A percentile compares a stretch with the other conserved stretches of the same genome.
These are phyloP conservation scores for Asterochloris sp. DNA, from an alignment of 139 green algal genomes.

Conservation along the genomic window DNA sequence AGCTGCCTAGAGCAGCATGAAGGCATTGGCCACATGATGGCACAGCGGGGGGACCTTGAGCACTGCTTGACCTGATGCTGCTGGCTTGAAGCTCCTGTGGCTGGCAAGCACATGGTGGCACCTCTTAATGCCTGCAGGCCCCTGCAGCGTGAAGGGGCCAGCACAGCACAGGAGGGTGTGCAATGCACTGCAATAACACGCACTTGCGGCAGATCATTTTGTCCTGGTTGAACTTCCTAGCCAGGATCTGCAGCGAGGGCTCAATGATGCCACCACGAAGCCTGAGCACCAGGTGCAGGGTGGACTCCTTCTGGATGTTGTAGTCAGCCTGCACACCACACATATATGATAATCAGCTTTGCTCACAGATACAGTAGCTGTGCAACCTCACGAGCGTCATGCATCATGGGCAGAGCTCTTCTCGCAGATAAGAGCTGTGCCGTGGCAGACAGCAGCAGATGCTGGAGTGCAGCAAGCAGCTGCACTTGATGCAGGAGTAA, in stretches of 20 bases:
- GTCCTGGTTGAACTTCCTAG: conserved; percentile 98
- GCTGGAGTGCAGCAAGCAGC: no score
- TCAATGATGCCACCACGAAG: conserved; percentile 99
- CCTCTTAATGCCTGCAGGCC: neutral
- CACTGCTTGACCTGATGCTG: neutral
- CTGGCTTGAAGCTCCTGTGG: neutral
- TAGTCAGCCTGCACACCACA: neutral
- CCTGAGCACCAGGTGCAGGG: conserved; percentile 97
- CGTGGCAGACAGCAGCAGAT: no score
- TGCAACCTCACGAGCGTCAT: neutral
- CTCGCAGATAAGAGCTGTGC: no score
- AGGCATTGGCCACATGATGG: no score
- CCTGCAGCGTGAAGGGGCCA: neutral
- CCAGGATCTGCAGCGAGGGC: conserved; percentile 95
- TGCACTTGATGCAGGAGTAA: no score
- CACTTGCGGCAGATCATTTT: conserved; percentile 99
- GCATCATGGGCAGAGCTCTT: no score
- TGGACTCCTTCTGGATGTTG: conserved; percentile 69
- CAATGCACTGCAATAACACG: conserved; percentile 16
- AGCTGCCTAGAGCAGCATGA: no score
- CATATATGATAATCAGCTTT: neutral
- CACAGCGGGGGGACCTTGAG: no score
- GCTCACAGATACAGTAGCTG: neutral
- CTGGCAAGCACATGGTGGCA: no score
- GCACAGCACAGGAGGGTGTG: neutral